Conservation (phyloP, 2,329 filamentous ascomycete genomes). For the Pseudofabraea citricarpa region DNA sequence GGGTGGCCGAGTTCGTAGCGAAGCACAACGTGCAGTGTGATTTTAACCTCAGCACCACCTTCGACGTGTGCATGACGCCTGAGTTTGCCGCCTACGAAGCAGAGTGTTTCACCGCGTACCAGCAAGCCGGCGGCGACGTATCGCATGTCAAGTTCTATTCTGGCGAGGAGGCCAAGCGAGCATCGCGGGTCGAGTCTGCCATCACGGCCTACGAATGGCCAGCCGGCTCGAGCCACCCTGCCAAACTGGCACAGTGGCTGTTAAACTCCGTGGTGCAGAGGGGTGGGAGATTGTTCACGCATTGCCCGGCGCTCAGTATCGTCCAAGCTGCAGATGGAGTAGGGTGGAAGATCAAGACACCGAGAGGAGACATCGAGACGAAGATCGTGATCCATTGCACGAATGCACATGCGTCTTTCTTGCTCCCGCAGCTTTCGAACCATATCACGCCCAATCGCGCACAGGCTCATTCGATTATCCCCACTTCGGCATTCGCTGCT, state of each 20-base stretch:
- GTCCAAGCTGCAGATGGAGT: slow-evolving; percentile 8
- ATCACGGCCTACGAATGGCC: slow-evolving; percentile 46
- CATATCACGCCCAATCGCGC: slow-evolving; percentile 38
- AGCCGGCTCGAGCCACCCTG: slow-evolving; percentile 42
- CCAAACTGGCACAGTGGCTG: slow-evolving; percentile 44
- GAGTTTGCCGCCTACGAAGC: slow-evolving; percentile 41
- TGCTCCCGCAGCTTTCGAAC: slow-evolving; percentile 29
- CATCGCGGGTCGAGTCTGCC: slow-evolving; percentile 32
- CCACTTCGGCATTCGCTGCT: slow-evolving; percentile 31
- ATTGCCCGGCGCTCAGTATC: slow-evolving; percentile 33
- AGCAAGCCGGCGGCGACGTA: slow-evolving; percentile 37
- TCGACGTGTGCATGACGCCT: slow-evolving; percentile 42
- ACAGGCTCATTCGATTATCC: slow-evolving; percentile 40
- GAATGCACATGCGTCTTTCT: slow-evolving; percentile 33
- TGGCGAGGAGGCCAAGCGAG: slow-evolving; percentile 32
- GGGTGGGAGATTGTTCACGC: slow-evolving; percentile 37
- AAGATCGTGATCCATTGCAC: slow-evolving; percentile 33
- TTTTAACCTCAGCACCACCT: slow-evolving; percentile 40
- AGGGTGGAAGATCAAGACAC: slow-evolving; percentile 32
- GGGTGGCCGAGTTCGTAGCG: slow-evolving; percentile 35
- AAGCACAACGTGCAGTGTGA: slow-evolving; percentile 38
- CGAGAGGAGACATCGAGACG: slow-evolving; percentile 27
- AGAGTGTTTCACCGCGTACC: slow-evolving; percentile 33
- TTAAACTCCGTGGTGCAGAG: slow-evolving; percentile 31
- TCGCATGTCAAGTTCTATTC: slow-evolving; percentile 35